Base-by-base conservation (phyloP, 257 asterid genomes). In the Solanum sejunctum region DNA sequence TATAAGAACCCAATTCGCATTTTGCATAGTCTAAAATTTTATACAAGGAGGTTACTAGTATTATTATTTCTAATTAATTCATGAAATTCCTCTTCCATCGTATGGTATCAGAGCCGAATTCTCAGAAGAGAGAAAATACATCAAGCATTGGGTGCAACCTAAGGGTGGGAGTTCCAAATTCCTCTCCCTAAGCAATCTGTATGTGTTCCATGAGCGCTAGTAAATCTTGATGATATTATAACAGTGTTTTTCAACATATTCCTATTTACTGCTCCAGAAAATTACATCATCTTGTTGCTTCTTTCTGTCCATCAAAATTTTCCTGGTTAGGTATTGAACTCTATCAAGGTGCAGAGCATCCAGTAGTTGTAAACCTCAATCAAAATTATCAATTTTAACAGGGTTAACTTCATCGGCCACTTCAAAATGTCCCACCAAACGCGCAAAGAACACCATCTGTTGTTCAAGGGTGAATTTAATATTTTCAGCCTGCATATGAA, bases 381-480 rank as follows among this genome's bases (percentile, higher is more conserved):
- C 96, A 58, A 92, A 88, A 86, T 96, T 96, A 51, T 93, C 94
- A 3, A 96, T 87, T 87, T 91, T 92, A 86, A 96, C 77, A 54
- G 98, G 97, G 51, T 87, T 86, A 88, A 93, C 90, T 85, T 92
- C 93, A 87, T 96, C 98, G 3, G 98, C 98, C 26, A 96, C 94
- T 64, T 88, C 64, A 87, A 91, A 92, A 23, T 81, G 84, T 55
- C 98, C 98, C 28, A 92, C 94, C 84, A 94, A 83, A 84, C 97
- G 97, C 4, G 98, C 98, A 84, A 96, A 94, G 93, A 96, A 96
- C 82, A 92, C 87, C 97, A 93, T 92, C 87, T 96, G 98, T 84
- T 96, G 98, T 85, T 96, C 98, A 18, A 96, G 93, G 1, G 99
- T 96, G 90, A 91, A 93, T 89, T 93, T 96, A 58, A 96, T 95